A percentile compares a stretch with the other conserved stretches of the same genome.
These are phyloP conservation scores for Neoascochyta sp. DNA, from an alignment of 2,329 filamentous ascomycete species.

Conservation along the genomic window DNA sequence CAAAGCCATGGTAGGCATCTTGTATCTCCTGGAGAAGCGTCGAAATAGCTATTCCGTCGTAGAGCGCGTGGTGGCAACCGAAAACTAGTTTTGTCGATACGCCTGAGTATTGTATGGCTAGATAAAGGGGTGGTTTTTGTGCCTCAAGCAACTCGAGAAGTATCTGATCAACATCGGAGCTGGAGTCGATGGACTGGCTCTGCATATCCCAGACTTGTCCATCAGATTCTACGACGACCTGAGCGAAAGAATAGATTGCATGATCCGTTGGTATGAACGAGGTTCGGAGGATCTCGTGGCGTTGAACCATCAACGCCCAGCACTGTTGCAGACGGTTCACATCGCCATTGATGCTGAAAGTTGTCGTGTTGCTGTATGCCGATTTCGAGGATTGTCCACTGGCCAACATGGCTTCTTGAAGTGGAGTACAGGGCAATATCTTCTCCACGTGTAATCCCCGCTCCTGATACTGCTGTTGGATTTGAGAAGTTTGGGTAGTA, in stretches of 20 bases:
- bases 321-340: conserved; percentile 51
- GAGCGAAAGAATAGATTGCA: conserved; percentile 61
- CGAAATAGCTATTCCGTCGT: conserved; percentile 76
- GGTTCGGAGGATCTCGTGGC: conserved; percentile 76
- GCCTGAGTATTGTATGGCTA: conserved; percentile 24
- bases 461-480: conserved; percentile 11
- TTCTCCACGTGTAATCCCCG: conserved; percentile 43
- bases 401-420: conserved; percentile 85
- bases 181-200: no score
- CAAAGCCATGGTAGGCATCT: conserved; percentile 47
- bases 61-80: conserved; percentile 75
- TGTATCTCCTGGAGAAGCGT: conserved; percentile 69
- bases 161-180: no score
- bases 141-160: conserved; percentile 49
- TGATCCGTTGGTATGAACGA: conserved; percentile 66
- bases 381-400: conserved; percentile 45
- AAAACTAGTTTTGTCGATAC: conserved; percentile 42
- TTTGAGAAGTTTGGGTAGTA: conserved; percentile 12
- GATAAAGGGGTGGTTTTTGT: conserved; percentile 34
- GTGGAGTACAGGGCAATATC: conserved; percentile 75
- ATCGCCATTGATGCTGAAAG: conserved; percentile 58
- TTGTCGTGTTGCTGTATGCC: conserved; percentile 70
- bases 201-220: no score
- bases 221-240: conserved; percentile 60
- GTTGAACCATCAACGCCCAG: conserved; percentile 60